phyloP scores from a whole-genome alignment of 2,329 filamentous ascomycete genomes.

The Pseudonectria foliicola region DNA sequence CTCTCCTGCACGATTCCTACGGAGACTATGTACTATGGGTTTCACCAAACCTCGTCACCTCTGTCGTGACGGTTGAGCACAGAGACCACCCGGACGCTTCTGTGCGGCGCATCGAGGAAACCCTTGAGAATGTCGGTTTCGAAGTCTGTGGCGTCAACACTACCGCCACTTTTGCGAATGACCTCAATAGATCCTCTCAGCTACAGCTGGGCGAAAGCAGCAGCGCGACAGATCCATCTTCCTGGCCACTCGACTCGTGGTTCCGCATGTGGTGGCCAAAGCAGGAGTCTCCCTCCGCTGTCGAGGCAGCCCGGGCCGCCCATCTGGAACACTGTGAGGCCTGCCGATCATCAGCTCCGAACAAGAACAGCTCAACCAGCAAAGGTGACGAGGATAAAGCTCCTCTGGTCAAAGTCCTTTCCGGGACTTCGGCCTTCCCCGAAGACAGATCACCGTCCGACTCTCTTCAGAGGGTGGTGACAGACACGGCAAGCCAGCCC shows the following conservation, averaged over 20 bases:
- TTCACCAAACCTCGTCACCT: constrained; percentile 64
- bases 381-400: constrained; percentile 7
- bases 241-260: constrained; percentile 22
- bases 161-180: constrained; percentile 25
- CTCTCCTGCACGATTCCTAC: constrained; percentile 44
- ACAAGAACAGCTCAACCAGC: not conserved
- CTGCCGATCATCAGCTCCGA: constrained; percentile 20
- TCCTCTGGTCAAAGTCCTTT: constrained; percentile 6
- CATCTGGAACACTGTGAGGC: constrained; percentile 33
- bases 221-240: constrained; percentile 12
- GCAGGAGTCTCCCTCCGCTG: constrained; percentile 12
- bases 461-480: constrained; percentile 18
- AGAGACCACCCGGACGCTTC: constrained; percentile 32
- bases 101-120: constrained; percentile 35
- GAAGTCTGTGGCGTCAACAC: constrained; percentile 46
- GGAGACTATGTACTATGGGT: constrained; percentile 46
- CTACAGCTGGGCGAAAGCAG: constrained; percentile 17
- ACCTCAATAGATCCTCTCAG: constrained; percentile 17
- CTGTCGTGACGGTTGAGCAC: constrained; percentile 58
- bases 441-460: constrained; percentile 6
- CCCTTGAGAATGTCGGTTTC: constrained; percentile 52
- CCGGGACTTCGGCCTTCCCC: constrained; percentile 4
- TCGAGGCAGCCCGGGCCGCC: constrained; percentile 20
- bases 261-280: constrained; percentile 25
- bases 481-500: constrained; percentile 5